These are phyloP conservation scores for Corylus americana DNA, from an alignment of 306 rosid genomes.

Conservation along the genomic window DNA sequence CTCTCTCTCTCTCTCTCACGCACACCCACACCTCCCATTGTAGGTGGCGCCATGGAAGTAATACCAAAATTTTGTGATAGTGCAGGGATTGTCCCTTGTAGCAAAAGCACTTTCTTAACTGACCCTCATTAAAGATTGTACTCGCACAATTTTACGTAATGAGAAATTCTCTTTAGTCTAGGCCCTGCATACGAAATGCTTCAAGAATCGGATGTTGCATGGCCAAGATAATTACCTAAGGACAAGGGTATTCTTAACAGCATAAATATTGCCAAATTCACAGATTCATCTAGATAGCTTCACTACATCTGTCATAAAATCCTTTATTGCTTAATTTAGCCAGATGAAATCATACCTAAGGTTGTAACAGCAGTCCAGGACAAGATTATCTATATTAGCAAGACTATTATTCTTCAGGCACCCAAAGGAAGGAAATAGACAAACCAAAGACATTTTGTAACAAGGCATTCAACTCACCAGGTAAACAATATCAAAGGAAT, in stretches of 20 bases:
- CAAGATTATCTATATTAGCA: not conserved
- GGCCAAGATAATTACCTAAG: not conserved
- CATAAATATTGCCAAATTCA: not conserved
- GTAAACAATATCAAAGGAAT: slow-evolving; percentile 79
- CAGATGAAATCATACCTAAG: not conserved
- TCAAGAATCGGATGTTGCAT: not conserved
- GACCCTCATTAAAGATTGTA: not conserved
- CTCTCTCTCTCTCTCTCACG: not conserved
- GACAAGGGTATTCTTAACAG: not conserved
- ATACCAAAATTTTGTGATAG: not conserved
- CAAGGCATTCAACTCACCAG: slow-evolving; percentile 56
- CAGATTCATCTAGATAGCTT: not conserved
- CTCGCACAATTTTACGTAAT: not conserved
- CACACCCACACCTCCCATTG: not conserved
- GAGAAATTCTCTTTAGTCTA: not conserved
- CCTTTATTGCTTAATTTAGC: slow-evolving; percentile 3
- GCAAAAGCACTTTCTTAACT: not conserved
- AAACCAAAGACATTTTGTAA: slow-evolving; percentile 2
- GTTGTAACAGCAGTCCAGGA: not conserved
- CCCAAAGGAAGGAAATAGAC: not conserved
- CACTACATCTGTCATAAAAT: not conserved
- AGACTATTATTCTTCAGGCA: not conserved
- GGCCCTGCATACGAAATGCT: not conserved
- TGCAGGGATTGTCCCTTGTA: not conserved
- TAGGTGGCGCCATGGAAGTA: not conserved